Evolutionary conservation across 1,139 yeast species (phyloP).

Genomic region (Debaryomycetaceae sp.): DNA sequence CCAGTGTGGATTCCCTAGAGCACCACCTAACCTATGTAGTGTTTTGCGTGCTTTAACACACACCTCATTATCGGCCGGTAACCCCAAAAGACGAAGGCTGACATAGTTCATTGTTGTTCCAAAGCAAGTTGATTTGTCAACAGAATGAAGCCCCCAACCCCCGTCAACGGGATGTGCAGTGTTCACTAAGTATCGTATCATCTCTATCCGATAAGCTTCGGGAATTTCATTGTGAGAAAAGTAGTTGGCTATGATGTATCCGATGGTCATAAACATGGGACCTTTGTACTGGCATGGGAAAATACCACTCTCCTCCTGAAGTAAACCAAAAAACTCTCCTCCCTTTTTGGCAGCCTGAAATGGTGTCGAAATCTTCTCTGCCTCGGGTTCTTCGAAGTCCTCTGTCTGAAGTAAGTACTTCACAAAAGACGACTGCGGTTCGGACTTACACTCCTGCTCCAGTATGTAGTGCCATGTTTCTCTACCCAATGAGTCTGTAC

Average conservation of each 20-base stretch:
- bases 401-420: conserved; percentile 51
- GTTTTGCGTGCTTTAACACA: conserved; percentile 75
- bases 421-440: conserved; percentile 56
- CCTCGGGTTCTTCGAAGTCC: conserved; percentile 42
- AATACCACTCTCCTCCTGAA: conserved; percentile 73
- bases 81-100: conserved; percentile 69
- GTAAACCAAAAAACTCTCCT: conserved; percentile 59
- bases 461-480: conserved; percentile 76
- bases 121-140: conserved; percentile 90
- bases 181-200: conserved; percentile 81
- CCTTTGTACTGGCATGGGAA: conserved; percentile 95
- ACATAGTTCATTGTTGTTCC: conserved; percentile 92
- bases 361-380: conserved; percentile 36
- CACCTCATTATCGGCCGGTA: conserved; percentile 71
- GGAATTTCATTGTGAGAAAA: conserved; percentile 68
- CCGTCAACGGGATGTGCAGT: conserved; percentile 97
- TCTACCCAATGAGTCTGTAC: conserved; percentile 68
- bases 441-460: conserved; percentile 30
- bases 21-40: conserved; percentile 77
- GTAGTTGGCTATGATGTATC: conserved; percentile 75
- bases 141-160: conserved; percentile 97
- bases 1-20: conserved; percentile 92
- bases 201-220: conserved; percentile 60
- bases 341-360: conserved; percentile 69
- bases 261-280: conserved; percentile 95